Evolutionary conservation across 2,329 filamentous ascomycete genomes (phyloP).

Genomic region (Exophiala bonariae): DNA sequence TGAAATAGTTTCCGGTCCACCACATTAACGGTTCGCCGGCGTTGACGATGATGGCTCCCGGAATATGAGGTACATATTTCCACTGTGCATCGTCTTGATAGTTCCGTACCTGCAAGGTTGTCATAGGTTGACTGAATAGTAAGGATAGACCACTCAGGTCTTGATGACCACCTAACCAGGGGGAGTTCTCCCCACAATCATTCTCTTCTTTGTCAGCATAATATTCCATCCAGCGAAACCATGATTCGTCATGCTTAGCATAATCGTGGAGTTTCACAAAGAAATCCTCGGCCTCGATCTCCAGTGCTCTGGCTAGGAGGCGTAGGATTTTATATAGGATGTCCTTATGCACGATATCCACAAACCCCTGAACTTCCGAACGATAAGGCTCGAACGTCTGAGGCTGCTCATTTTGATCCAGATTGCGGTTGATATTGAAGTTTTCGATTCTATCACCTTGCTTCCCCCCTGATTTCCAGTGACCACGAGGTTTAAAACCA

Average conservation of each 20-base stretch:
- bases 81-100: constrained; percentile 46
- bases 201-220: constrained; percentile 51
- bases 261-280: constrained; percentile 59
- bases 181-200: constrained; percentile 41
- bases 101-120: constrained; percentile 55
- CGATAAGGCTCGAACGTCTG: constrained; percentile 41
- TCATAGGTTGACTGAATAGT: constrained; percentile 60
- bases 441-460: constrained; percentile 9
- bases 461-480: constrained; percentile 21
- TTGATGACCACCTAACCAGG: constrained; percentile 55
- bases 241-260: constrained; percentile 58
- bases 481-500: constrained; percentile 54
- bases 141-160: constrained; percentile 59
- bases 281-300: constrained; percentile 60
- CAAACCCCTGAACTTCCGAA: constrained; percentile 58
- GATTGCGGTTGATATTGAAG: constrained; percentile 13
- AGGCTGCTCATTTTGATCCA: constrained; percentile 9
- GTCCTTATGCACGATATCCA: constrained; percentile 28
- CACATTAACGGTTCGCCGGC: constrained; percentile 51
- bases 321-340: constrained; percentile 46
- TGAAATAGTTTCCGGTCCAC: constrained; percentile 47
- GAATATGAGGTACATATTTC: constrained; percentile 53
- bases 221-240: constrained; percentile 65
- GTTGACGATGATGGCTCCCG: constrained; percentile 55
- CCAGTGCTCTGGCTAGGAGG: constrained; percentile 61